Base-by-base conservation (phyloP, 805 yeast species). In the Blastobotrys americana region DNA sequence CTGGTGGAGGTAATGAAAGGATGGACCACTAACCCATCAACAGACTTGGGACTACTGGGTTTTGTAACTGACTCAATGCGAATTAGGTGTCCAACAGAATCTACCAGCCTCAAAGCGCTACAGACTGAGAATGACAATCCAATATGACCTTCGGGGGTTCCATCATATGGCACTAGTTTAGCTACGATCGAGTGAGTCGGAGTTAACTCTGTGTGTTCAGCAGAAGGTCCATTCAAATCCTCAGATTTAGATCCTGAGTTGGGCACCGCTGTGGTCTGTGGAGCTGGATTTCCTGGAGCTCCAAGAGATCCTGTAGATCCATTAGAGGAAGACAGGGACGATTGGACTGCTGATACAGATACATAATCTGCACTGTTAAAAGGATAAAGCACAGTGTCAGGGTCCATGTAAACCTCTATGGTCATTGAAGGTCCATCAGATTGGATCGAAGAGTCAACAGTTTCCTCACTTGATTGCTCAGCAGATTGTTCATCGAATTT, bases 121-220 rank as follows among this genome's bases (percentile, higher is more conserved):
- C 84, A 71, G 28, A 83, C 63, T 3, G 72, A 62, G 15, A 59
- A 56, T 0, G 88, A 78, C 6, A 84, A 53, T 0, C 78, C 82
- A 6, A 73, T 75, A 22, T 68, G 67, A 13, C 66, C 63, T 0
- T 56, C 47, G 0, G 71, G 68, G 5, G 51, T 43, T 23, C 41
- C 42, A 2, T 65, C 55, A 49, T 53, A 60, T 47, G 69, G 67
- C 0, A 74, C 65, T 2, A 82, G 54, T 31, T 65, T 69, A 0
- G 88, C 90, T 1, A 73, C 65, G 0, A 83, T 58, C 23, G 69
- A 61, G 37, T 58, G 66, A 34, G 71, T 64, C 39, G 62, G 54
- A 1, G 41, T 9, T 4, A 47, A 21, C 10, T 41, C 46, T 5
- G 13, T 13, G 8, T 8, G 8, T 13, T 25, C 31, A 13, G 31